Conservation (phyloP, 257 asterid genomes). For the Solanum stenotomum region DNA sequence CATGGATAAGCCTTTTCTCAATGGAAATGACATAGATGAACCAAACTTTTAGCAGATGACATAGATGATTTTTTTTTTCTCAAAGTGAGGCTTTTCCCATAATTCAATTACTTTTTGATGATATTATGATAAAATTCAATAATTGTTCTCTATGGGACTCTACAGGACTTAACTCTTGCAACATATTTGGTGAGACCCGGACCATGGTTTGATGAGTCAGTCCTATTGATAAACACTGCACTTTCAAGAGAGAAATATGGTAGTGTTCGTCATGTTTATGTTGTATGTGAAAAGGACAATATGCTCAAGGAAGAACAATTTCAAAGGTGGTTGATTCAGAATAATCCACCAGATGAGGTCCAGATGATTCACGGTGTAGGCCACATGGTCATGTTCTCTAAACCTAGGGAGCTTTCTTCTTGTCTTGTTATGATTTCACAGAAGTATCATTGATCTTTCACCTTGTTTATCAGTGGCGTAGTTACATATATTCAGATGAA, state of each 20-base stretch:
- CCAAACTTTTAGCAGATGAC: too few species aligned
- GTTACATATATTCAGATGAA: too few species aligned
- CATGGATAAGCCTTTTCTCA: too few species aligned
- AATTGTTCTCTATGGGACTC: not conserved
- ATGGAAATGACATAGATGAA: too few species aligned
- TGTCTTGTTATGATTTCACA: constrained; percentile 9
- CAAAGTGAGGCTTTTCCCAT: too few species aligned
- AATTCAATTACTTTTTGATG: too few species aligned
- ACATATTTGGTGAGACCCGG: constrained; percentile 22
- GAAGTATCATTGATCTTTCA: not conserved
- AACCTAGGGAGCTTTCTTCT: constrained; percentile 18
- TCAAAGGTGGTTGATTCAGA: constrained; percentile 27
- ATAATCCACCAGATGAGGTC: constrained; percentile 28
- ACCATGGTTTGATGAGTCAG: not conserved
- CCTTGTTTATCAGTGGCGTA: not conserved
- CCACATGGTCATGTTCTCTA: constrained; percentile 40
- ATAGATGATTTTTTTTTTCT: too few species aligned
- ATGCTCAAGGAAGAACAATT: not conserved
- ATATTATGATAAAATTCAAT: too few species aligned
- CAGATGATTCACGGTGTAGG: constrained; percentile 18
- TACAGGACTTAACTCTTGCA: constrained; percentile 32
- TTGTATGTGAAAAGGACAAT: constrained; percentile 22
- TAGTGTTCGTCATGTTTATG: constrained; percentile 19
- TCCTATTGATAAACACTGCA: not conserved
- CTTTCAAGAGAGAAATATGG: constrained; percentile 22